Percentiles rank a stretch among this genome's conserved stretches.
Evolutionary conservation across 441 rosid genomes (phyloP).

Genomic region (Lepidium campestre): DNA sequence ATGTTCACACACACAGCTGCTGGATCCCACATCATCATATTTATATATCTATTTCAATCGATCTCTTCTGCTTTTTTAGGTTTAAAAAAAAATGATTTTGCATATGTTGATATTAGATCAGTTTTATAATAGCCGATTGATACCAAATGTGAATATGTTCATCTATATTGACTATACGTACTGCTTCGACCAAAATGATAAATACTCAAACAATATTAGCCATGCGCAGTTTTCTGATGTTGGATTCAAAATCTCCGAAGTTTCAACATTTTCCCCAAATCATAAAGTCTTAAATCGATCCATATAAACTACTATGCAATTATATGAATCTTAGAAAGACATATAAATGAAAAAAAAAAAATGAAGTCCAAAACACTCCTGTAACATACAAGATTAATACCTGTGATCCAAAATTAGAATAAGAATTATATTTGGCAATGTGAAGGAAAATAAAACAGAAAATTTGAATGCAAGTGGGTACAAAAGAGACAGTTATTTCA

Average conservation of each 20-base stretch:
- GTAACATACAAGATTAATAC: not conserved
- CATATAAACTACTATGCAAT: not conserved
- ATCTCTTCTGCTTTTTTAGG: not conserved
- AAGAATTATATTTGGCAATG: not conserved
- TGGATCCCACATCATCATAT: conserved; percentile 28
- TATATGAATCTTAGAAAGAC: not conserved
- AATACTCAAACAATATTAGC: not conserved
- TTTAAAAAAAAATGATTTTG: too few species aligned
- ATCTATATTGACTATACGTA: not conserved
- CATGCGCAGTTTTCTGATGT: not conserved
- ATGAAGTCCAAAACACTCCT: not conserved
- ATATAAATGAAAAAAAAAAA: not conserved
- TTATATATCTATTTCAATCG: not conserved
- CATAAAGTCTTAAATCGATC: not conserved
- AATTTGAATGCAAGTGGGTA: conserved; percentile 15
- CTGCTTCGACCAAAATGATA: not conserved
- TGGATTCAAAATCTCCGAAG: not conserved
- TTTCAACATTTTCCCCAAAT: not conserved
- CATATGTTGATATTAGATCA: not conserved
- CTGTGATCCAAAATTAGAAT: not conserved
- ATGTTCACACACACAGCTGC: conserved; percentile 21
- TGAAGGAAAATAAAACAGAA: not conserved
- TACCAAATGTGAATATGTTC: not conserved
- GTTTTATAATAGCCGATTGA: not conserved
- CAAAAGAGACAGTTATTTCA: conserved; percentile 31